Percentiles rank a stretch among this genome's conserved stretches.
Evolutionary conservation across 2,329 filamentous ascomycete genomes (phyloP).

Genomic region (Fusarium subtropicale): DNA sequence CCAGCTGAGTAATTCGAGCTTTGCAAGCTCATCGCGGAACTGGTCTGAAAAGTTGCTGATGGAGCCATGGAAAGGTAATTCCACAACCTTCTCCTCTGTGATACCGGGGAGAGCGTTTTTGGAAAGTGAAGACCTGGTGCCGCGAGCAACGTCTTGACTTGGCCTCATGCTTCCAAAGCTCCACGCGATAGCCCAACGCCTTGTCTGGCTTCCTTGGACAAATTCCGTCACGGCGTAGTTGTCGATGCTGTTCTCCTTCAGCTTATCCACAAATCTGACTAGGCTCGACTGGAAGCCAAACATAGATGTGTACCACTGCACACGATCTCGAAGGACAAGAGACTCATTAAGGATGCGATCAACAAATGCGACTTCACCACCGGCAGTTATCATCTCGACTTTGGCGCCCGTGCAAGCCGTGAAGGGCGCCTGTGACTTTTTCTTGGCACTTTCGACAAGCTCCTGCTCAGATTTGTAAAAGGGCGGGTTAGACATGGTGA

Average conservation of each 20-base stretch:
- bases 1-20: conserved; percentile 72
- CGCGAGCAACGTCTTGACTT: conserved; percentile 58
- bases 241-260: conserved; percentile 66
- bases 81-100: conserved; percentile 57
- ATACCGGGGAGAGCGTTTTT: conserved; percentile 59
- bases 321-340: conserved; percentile 65
- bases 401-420: conserved; percentile 81
- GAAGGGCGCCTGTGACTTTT: conserved; percentile 75
- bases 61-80: conserved; percentile 59
- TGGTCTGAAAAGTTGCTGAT: conserved; percentile 52
- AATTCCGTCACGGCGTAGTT: conserved; percentile 90
- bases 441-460: conserved; percentile 70
- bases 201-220: conserved; percentile 80
- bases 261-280: conserved; percentile 68
- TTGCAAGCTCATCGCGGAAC: conserved; percentile 61
- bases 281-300: conserved; percentile 82
- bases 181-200: conserved; percentile 90
- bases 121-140: conserved; percentile 54
- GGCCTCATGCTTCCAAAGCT: conserved; percentile 79
- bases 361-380: conserved; percentile 83
- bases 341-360: conserved; percentile 77
- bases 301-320: conserved; percentile 94
- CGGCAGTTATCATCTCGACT: conserved; percentile 85
- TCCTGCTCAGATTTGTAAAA: conserved; percentile 85
- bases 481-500: conserved; percentile 93